Evolutionary conservation across 257 asterid species (phyloP).

Genomic region (Anisodus acutangulus): DNA sequence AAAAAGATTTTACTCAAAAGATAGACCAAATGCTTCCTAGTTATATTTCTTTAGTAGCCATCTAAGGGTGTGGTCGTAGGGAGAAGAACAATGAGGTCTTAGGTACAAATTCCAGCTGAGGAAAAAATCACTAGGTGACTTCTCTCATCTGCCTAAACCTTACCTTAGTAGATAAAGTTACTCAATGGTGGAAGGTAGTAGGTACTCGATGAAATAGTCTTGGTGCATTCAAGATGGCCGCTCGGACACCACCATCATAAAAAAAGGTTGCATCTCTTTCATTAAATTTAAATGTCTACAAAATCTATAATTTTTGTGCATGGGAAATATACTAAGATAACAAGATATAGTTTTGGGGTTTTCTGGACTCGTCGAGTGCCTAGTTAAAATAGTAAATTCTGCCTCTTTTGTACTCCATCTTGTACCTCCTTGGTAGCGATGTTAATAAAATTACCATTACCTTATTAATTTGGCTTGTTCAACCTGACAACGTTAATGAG

Average conservation of each 20-base stretch:
- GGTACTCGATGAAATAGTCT: not conserved
- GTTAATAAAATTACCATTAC: not conserved
- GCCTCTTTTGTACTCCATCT: not conserved
- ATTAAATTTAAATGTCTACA: not conserved
- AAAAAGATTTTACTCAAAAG: not conserved
- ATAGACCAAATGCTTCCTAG: not conserved
- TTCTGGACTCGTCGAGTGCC: not conserved
- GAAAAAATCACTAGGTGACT: not conserved
- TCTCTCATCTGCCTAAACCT: not conserved
- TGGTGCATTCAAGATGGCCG: too few relatives aligned
- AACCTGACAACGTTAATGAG: not conserved
- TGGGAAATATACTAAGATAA: not conserved
- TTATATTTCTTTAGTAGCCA: constrained; percentile 11
- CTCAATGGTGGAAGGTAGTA: not conserved
- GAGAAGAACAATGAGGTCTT: not conserved
- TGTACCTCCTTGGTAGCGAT: constrained; percentile 7
- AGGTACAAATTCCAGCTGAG: not conserved
- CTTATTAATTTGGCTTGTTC: not conserved
- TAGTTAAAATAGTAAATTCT: not conserved
- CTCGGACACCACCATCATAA: not conserved
- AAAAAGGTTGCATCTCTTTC: not conserved
- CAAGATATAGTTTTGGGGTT: not conserved
- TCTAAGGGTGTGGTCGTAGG: not conserved
- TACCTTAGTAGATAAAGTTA: not conserved
- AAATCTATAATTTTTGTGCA: not conserved